Base-by-base conservation (phyloP, 202 grass and related monocot genomes). In the Panicum hallii region DNA sequence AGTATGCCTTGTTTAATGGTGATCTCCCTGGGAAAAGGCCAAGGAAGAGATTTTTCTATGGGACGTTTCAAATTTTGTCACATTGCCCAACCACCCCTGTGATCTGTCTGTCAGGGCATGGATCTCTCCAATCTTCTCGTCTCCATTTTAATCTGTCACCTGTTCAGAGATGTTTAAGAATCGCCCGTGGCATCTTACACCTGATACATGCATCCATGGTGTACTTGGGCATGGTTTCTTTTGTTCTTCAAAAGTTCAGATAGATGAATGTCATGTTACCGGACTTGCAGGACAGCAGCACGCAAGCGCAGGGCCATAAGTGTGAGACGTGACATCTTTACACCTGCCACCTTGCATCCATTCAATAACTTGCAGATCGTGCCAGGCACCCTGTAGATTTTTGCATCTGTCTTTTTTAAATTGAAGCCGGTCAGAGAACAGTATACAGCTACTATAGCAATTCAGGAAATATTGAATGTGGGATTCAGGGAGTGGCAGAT, bases 311-410 rank as follows among this genome's bases (percentile, higher is more conserved):
- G 81, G 49, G 14, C 52, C 69, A 74, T 56, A 56, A 55, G 41
- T 74, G 69, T 77, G 79, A 41, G 79, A 87, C 38, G 52, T 75
- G 52, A 63, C 70, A 40, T 20, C 62, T 58, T 58, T 78, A 30
- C 66, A 72, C 41, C 66, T 58, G 68, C 79, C 62, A 63, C 34
- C 62, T 63, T 44, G 63, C 70, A 90, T 72, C 84, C 75, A 84
- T 87, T 90, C 84, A 83, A 86, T 86, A 1, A 49, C 53, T 52
- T 79, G 79, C 79, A 90, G 70, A 65, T 49, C 32, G 80, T 34
- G 81, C 65, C 88, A 89, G 83, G 23, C 68, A 77, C 9, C 60
- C 84, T 23, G 23, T 30, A 63, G 61, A 69, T 70, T 70, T 80
- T 64, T 70, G 44, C 44, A 60, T 75, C 13, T n/a, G 6, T 12